A percentile compares a stretch with the other conserved stretches of the same genome.
phyloP scores from a whole-genome alignment of 1,284 basidiomycete genomes.

The Sanghuangporus baumii region DNA sequence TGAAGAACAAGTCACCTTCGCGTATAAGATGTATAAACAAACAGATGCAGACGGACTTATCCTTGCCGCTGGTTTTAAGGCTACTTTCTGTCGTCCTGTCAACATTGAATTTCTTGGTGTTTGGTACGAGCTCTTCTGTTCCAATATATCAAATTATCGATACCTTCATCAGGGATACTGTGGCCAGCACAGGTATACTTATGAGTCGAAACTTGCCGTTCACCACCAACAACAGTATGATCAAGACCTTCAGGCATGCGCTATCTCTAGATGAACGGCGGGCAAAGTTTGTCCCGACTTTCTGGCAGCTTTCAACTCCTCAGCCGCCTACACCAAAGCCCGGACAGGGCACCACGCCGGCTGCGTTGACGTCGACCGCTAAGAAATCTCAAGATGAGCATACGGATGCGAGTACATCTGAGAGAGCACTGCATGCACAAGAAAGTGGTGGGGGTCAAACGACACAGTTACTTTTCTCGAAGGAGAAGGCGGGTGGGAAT shows the following conservation, averaged over 20 bases:
- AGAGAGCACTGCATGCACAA: not conserved
- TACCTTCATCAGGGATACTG: constrained; percentile 49
- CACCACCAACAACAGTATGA: constrained; percentile 47
- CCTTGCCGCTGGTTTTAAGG: constrained; percentile 55
- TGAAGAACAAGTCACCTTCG: constrained; percentile 55
- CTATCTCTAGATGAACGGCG: constrained; percentile 63
- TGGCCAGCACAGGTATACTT: constrained; percentile 58
- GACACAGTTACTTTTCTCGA: not conserved
- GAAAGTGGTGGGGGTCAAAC: not conserved
- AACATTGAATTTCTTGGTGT: constrained; percentile 60
- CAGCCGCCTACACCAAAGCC: not conserved
- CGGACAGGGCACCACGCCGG: not conserved
- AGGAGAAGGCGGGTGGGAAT: not conserved
- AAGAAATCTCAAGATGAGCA: not conserved
- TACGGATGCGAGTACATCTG: not conserved
- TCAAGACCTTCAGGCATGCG: constrained; percentile 58
- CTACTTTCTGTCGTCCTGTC: constrained; percentile 55
- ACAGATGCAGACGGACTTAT: constrained; percentile 31
- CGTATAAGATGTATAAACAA: constrained; percentile 57
- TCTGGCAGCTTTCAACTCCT: constrained; percentile 34
- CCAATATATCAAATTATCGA: not conserved
- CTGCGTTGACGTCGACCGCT: not conserved
- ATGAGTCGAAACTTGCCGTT: constrained; percentile 54
- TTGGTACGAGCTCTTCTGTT: constrained; percentile 39
- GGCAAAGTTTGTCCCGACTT: constrained; percentile 45